Percentiles rank a stretch among this genome's conserved stretches.
These are phyloP conservation scores for Lenzites betulinus DNA, from an alignment of 768 basidiomycete genomes.

Conservation along the genomic window DNA sequence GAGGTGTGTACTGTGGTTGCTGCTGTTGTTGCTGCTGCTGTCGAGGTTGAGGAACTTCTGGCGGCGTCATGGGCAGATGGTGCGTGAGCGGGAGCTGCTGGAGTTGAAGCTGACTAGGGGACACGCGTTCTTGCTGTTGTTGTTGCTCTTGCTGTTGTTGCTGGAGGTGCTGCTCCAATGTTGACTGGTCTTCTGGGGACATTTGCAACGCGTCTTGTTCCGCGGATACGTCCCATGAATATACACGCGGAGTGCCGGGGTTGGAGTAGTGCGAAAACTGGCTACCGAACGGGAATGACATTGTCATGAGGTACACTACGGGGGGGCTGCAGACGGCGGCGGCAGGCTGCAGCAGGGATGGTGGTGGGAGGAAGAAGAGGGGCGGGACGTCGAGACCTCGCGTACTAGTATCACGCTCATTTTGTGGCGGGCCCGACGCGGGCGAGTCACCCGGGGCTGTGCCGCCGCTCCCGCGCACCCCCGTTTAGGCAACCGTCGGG, in stretches of 20 bases:
- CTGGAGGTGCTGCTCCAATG: constrained; percentile 8
- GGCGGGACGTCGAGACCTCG: not conserved
- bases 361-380: not conserved
- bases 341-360: constrained; percentile 13
- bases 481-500: constrained; percentile 11
- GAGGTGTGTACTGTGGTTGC: constrained; percentile 12
- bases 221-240: constrained; percentile 22
- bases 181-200: constrained; percentile 10
- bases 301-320: constrained; percentile 18
- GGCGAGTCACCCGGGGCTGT: constrained; percentile 8
- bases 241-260: constrained; percentile 22
- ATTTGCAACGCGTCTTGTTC: constrained; percentile 15
- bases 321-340: constrained; percentile 1
- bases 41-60: constrained; percentile 12
- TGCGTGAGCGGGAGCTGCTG: constrained; percentile 17
- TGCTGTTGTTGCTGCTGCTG: constrained; percentile 3
- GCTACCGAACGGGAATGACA: constrained; percentile 27
- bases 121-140: constrained; percentile 13
- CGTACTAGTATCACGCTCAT: constrained; percentile 1
- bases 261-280: constrained; percentile 27
- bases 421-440: constrained; percentile 18
- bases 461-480: not conserved
- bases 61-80: constrained; percentile 4
- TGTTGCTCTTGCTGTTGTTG: constrained; percentile 10
- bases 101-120: constrained; percentile 18